Percentiles rank a stretch among this genome's conserved stretches.
phyloP scores from a whole-genome alignment of 257 asterid species.

The Solanum corneliomulleri region DNA sequence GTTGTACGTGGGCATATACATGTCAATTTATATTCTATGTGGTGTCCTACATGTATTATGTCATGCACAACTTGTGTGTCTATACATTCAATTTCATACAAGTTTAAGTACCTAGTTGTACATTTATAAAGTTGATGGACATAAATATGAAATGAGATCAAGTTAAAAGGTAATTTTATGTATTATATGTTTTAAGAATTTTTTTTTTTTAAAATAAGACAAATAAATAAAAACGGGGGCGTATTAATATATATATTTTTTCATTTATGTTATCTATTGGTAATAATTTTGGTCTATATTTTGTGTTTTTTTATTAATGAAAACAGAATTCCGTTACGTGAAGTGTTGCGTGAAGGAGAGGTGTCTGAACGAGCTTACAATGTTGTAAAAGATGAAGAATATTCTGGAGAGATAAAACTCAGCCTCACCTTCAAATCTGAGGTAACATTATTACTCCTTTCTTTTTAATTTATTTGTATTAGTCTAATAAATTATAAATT shows the following conservation, averaged over 20 bases:
- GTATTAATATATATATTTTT: background rate
- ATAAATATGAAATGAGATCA: background rate
- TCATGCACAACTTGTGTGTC: background rate
- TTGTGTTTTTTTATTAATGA: background rate
- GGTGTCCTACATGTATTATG: background rate
- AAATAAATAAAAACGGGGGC: background rate
- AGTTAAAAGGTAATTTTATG: too few relatives aligned
- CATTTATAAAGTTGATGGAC: background rate
- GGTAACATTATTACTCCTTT: slow-evolving; percentile 13
- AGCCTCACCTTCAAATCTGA: slow-evolving; percentile 58
- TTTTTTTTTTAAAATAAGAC: background rate
- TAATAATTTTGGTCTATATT: background rate
- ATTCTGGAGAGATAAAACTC: slow-evolving; percentile 62
- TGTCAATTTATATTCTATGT: background rate
- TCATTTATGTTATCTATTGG: background rate
- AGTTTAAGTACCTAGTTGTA: background rate
- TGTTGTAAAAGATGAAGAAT: slow-evolving; percentile 50
- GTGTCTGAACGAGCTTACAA: slow-evolving; percentile 40
- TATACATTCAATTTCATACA: too few relatives aligned
- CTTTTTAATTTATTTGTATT: background rate
- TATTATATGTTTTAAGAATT: too few relatives aligned
- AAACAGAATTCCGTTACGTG: slow-evolving; percentile 43
- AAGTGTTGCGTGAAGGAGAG: slow-evolving; percentile 27
- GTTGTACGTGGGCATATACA: background rate
- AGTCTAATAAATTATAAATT: background rate